Evolutionary conservation across 768 basidiomycete genomes (phyloP).

Genomic region (Floccularia luteovirens): DNA sequence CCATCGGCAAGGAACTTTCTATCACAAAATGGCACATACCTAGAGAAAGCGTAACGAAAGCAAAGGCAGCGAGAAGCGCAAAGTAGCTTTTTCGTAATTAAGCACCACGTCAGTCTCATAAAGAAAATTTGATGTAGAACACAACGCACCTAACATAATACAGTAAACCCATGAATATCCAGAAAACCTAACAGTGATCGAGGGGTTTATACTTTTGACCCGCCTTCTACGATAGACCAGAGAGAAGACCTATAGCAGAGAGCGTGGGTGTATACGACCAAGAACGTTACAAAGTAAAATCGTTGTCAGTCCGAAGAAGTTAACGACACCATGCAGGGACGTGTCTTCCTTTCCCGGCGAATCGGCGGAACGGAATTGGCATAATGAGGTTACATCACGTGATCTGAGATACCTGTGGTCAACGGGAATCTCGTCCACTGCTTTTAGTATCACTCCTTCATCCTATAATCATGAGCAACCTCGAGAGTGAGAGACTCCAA

Average conservation of each 20-base stretch:
- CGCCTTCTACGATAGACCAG: too few species aligned
- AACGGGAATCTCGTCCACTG: constrained; percentile 4
- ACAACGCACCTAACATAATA: constrained; percentile 52
- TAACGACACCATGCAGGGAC: too few species aligned
- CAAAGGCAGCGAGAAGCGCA: constrained; percentile 69
- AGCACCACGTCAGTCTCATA: background rate
- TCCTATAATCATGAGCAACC: constrained; percentile 55
- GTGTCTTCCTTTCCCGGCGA: too few species aligned
- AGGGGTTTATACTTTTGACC: too few species aligned
- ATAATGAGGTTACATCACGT: too few species aligned
- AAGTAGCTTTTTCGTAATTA: constrained; percentile 39
- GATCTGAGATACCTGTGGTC: too few species aligned
- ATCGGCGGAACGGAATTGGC: too few species aligned
- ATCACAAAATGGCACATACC: constrained; percentile 55
- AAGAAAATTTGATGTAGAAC: constrained; percentile 7
- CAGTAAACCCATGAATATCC: constrained; percentile 39
- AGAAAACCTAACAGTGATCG: background rate
- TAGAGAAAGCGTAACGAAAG: constrained; percentile 87
- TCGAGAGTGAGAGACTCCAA: constrained; percentile 67
- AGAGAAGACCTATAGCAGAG: too few species aligned
- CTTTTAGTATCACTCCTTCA: constrained; percentile 3
- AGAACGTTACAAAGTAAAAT: too few species aligned
- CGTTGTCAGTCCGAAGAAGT: too few species aligned
- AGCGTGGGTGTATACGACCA: too few species aligned
- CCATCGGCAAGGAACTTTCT: background rate